phyloP scores from a whole-genome alignment of 495 filamentous ascomycete genomes.

The Haplographium delicatum region DNA sequence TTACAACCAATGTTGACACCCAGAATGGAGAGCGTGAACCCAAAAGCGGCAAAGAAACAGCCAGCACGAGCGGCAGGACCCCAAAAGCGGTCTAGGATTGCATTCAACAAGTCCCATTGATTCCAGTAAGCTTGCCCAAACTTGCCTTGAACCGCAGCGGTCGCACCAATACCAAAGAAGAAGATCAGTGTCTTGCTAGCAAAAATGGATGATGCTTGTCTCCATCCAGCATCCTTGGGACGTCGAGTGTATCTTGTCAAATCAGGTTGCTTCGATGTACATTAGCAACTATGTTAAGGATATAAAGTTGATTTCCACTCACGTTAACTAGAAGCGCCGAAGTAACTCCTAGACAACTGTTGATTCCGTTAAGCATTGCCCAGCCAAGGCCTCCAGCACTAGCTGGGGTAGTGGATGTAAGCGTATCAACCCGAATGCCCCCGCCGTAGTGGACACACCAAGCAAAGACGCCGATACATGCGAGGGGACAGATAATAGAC shows the following conservation, averaged over 20 bases:
- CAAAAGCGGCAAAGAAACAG: not conserved
- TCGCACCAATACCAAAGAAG: not conserved
- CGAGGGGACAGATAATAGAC: not conserved
- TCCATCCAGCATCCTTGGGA: not conserved
- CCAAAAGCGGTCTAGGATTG: not conserved
- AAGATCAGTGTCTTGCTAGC: constrained; percentile 1
- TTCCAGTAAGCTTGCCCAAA: constrained; percentile 2
- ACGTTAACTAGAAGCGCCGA: not conserved
- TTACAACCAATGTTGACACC: not conserved
- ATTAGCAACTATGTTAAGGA: not conserved
- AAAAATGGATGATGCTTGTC: not conserved
- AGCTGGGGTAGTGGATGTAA: not conserved
- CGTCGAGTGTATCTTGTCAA: not conserved
- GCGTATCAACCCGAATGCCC: not conserved
- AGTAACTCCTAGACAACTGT: not conserved
- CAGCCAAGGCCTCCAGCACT: not conserved
- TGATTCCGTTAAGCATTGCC: not conserved
- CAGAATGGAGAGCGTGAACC: not conserved
- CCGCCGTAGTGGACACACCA: not conserved
- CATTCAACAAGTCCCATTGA: not conserved
- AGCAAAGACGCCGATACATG: not conserved
- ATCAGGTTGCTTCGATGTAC: not conserved
- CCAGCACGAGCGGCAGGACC: not conserved
- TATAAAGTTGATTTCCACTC: not conserved
- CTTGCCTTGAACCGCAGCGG: not conserved